Conservation (phyloP, 108 stramenopile genomes). For the Fistulifera pelliculosa region DNA sequence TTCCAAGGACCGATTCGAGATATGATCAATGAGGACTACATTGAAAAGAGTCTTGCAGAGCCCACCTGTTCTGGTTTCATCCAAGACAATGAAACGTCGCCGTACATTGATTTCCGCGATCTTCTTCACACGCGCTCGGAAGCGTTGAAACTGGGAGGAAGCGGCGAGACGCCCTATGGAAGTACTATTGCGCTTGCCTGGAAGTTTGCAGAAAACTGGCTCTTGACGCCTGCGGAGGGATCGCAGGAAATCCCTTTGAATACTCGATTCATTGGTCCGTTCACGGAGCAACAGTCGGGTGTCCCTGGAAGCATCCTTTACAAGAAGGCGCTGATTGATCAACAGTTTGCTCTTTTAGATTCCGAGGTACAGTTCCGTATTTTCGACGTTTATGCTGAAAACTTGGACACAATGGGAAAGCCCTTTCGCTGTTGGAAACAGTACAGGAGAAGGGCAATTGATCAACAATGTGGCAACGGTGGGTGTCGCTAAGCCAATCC, state of each 20-base stretch:
- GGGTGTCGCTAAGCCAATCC: slow-evolving; percentile 12
- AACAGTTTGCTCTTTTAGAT: slow-evolving; percentile 36
- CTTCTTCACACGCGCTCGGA: slow-evolving; percentile 25
- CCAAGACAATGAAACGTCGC: neutral
- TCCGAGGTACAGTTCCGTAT: slow-evolving; percentile 38
- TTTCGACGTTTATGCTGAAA: slow-evolving; percentile 38
- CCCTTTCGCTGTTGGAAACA: slow-evolving; percentile 51
- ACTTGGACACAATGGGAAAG: slow-evolving; percentile 48
- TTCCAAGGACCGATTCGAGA: neutral
- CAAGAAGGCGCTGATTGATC: slow-evolving; percentile 21
- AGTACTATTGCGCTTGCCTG: slow-evolving; percentile 29
- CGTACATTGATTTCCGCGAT: slow-evolving; percentile 52
- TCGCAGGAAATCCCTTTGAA: slow-evolving; percentile 46
- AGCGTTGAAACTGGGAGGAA: slow-evolving; percentile 30
- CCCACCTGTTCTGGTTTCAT: neutral
- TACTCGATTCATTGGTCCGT: slow-evolving; percentile 37
- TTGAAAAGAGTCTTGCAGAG: slow-evolving; percentile 14
- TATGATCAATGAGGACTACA: slow-evolving; percentile 4
- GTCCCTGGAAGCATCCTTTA: slow-evolving; percentile 27
- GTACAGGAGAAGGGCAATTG: slow-evolving; percentile 25
- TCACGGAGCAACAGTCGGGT: slow-evolving; percentile 44
- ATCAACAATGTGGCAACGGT: slow-evolving; percentile 49
- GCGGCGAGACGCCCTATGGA: slow-evolving; percentile 41
- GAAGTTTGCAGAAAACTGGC: slow-evolving; percentile 21
- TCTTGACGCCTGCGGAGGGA: slow-evolving; percentile 32